Evolutionary conservation across 352 stramenopile species (phyloP), one percentile per base, ranked within the genome.

Genomic region (Globisporangium apiculatum): DNA sequence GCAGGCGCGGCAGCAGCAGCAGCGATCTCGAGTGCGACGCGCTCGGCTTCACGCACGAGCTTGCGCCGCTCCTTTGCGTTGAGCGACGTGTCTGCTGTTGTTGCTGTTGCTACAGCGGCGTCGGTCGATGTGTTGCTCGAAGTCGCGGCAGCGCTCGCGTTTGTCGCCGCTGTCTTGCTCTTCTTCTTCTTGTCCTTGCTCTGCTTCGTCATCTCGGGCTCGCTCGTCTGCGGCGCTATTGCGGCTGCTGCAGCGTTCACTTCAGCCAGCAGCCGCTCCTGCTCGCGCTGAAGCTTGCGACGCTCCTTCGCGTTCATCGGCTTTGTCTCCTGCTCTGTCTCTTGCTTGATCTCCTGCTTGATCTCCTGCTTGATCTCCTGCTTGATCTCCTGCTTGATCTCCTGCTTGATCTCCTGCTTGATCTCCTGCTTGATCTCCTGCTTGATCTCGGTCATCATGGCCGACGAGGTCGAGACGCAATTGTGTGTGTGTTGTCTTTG

Each of bases 231-330:
- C 53, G 67, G 47, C 5, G 55, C 38, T 50, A 35, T 12, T 7
- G 38, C 4, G n/a, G 48, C 41, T 9, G 40, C 18, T 57, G 53
- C 15, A 53, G 37, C 52, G 42, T 15, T 42, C 0, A 51, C 57
- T 5, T 48, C 53, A 14, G 18, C 41, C 38, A 63, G 36, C 24
- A 65, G 45, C 4, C 58, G 73, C 60, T 86, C 73, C 64, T 87
- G 76, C 58, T 81, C 62, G 42, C 79, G 79, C 54, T 77, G 68
- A 48, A 89, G 67, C 67, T 89, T 88, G 52, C 82, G 79, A 15
- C 82, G 79, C 61, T 89, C 77, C 75, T 90, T 92, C 53, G 83
- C 83, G 71, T 93, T 93, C 67, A 91, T 71, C 17, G 55, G 7
- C 43, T 43, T 7, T 1, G 40, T 11, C 40, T 43, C 40, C 18